Evolutionary conservation across 2,329 filamentous ascomycete genomes (phyloP).

Genomic region (Sclerotinia subarctica): DNA sequence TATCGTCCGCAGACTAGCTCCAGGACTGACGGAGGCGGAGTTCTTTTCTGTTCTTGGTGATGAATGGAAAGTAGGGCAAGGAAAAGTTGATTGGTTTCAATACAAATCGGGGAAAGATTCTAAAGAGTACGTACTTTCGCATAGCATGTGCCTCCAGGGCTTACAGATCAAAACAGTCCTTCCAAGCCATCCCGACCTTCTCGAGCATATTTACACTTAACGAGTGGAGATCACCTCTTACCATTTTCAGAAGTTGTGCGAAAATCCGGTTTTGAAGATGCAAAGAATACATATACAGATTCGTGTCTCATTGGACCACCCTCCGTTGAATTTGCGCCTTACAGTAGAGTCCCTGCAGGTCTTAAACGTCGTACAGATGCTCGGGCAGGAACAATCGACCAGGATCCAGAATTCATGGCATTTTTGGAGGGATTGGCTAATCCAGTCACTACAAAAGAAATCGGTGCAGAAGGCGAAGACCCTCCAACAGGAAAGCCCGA

Average conservation of each 20-base stretch:
- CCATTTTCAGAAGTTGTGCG: conserved; percentile 69
- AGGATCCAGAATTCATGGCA: conserved; percentile 91
- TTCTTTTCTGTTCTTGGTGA: conserved; percentile 69
- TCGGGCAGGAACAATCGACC: conserved; percentile 91
- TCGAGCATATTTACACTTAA: conserved; percentile 78
- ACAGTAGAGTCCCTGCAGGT: conserved; percentile 74
- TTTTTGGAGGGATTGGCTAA: conserved; percentile 88
- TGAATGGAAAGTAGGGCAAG: conserved; percentile 77
- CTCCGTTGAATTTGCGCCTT: conserved; percentile 75
- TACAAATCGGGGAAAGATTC: conserved; percentile 76
- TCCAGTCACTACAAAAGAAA: conserved; percentile 50
- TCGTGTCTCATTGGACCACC: conserved; percentile 74
- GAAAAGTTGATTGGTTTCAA: conserved; percentile 79
- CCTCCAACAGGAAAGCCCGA: conserved; percentile 38
- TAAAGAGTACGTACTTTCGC: conserved; percentile 62
- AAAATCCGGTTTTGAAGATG: conserved; percentile 71
- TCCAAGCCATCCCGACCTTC: conserved; percentile 81
- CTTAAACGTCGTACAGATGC: conserved; percentile 71
- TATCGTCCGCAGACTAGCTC: conserved; percentile 78
- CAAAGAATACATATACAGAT: conserved; percentile 70
- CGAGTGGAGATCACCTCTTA: conserved; percentile 65
- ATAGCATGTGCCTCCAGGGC: conserved; percentile 1
- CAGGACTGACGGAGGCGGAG: conserved; percentile 77
- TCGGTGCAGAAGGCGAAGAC: conserved; percentile 39
- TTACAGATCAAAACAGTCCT: conserved; percentile 49